Conservation (phyloP, 1,284 basidiomycete genomes). For the Malassezia arunalokei region DNA sequence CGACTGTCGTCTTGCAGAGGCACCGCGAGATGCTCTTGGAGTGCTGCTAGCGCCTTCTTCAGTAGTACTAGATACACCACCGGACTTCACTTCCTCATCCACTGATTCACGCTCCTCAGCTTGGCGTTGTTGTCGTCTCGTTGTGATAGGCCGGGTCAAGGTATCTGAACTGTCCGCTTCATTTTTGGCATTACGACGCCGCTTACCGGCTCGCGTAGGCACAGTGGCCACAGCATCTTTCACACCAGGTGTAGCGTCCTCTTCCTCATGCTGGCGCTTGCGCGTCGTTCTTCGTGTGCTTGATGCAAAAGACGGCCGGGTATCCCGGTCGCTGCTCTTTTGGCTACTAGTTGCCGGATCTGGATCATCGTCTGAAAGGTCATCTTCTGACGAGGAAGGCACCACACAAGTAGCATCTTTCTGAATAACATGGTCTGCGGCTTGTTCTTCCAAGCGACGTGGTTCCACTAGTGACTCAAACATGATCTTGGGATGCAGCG, state of each 20-base stretch:
- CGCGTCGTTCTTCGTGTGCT: background rate
- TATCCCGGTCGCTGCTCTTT: background rate
- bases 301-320: background rate
- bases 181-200: background rate
- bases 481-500: background rate
- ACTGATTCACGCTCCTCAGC: background rate
- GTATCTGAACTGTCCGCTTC: background rate
- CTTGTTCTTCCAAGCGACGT: background rate
- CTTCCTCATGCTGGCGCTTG: slow-evolving; percentile 6
- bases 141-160: slow-evolving; percentile 4
- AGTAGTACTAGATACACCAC: background rate
- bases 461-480: slow-evolving; percentile 3
- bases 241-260: background rate
- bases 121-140: slow-evolving; percentile 11
- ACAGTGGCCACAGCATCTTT: background rate
- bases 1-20: background rate
- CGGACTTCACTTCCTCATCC: background rate
- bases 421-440: background rate
- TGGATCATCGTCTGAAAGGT: slow-evolving; percentile 1
- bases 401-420: background rate
- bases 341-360: background rate
- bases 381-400: background rate
- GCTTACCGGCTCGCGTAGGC: background rate
- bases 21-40: background rate
- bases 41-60: background rate